Conservation (phyloP, 345 rosid species). For the Geranium brycei region DNA sequence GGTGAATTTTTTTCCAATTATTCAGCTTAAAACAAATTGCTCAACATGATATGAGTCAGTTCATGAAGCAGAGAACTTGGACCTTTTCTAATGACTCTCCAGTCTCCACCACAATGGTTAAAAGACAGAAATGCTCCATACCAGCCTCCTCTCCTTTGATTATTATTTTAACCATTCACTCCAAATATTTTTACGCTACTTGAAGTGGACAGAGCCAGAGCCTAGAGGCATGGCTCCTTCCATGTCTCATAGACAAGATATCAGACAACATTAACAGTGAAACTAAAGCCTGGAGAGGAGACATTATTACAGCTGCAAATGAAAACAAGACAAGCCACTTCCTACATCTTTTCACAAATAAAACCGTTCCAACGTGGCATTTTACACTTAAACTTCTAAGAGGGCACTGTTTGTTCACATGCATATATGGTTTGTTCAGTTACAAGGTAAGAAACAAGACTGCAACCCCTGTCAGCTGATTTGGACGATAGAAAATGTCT, state of each 20-base stretch:
- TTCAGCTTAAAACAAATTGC: constrained; percentile 25
- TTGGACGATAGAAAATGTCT: background rate
- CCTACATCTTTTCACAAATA: background rate
- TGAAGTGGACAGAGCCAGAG: constrained; percentile 5
- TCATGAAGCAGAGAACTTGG: constrained; percentile 44
- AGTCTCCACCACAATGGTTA: constrained; percentile 19
- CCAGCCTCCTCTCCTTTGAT: constrained; percentile 13
- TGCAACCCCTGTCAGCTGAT: background rate
- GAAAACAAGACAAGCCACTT: constrained; percentile 6
- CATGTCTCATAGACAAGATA: constrained; percentile 28
- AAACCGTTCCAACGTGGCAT: constrained; percentile 15
- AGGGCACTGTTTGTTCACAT: constrained; percentile 21
- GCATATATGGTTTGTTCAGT: constrained; percentile 9
- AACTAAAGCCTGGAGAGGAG: constrained; percentile 26
- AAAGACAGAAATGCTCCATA: constrained; percentile 57
- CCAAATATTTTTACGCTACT: constrained; percentile 4
- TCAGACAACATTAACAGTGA: constrained; percentile 27
- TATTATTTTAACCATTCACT: constrained; percentile 1
- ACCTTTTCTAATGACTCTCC: constrained; percentile 27
- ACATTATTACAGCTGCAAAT: constrained; percentile 21
- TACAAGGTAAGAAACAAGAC: constrained; percentile 12
- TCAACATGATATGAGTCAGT: constrained; percentile 35
- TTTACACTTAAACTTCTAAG: constrained; percentile 10
- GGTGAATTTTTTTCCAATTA: constrained; percentile 11
- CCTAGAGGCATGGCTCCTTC: constrained; percentile 15